phyloP scores from a whole-genome alignment of 768 basidiomycete species.

The Boletellus ananas region DNA sequence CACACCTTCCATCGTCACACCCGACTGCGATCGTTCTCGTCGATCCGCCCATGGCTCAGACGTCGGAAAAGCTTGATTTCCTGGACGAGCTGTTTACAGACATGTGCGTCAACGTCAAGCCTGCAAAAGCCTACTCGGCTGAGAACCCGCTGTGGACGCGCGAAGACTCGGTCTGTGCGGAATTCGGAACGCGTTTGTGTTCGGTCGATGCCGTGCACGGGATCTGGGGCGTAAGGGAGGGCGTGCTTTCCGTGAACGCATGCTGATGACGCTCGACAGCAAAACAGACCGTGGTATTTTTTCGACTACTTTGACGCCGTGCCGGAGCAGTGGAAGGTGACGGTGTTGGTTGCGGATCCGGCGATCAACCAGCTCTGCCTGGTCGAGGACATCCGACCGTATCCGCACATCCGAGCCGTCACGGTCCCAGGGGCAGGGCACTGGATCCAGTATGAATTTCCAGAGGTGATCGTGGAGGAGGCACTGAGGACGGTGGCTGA shows the following conservation, averaged over 20 bases:
- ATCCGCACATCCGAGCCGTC: conserved; percentile 9
- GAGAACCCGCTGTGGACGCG: conserved; percentile 18
- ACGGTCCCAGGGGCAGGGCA: conserved; percentile 17
- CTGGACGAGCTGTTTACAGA: neutral
- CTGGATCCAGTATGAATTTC: conserved; percentile 27
- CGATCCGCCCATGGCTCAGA: conserved; percentile 11
- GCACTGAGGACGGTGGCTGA: conserved; percentile 14
- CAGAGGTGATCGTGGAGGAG: conserved; percentile 17
- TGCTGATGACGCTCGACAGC: conserved; percentile 3
- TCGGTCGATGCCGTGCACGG: conserved; percentile 1
- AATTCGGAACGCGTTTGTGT: conserved; percentile 12
- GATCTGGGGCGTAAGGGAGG: neutral
- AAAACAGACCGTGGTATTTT: conserved; percentile 19
- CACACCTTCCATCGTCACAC: conserved; percentile 1
- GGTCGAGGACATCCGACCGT: conserved; percentile 11
- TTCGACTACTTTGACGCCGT: neutral
- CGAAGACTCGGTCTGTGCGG: conserved; percentile 3
- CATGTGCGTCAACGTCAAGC: neutral
- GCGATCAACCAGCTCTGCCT: neutral
- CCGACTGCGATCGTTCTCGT: conserved; percentile 17
- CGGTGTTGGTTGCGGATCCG: conserved; percentile 20
- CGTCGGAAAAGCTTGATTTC: neutral
- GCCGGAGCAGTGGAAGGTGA: conserved; percentile 12
- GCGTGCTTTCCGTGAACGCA: neutral
- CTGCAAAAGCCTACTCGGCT: neutral